A percentile compares a stretch with the other conserved stretches of the same genome.
These are phyloP conservation scores for Pascua sp. DNA, from an alignment of 1,284 basidiomycete genomes.

Conservation along the genomic window DNA sequence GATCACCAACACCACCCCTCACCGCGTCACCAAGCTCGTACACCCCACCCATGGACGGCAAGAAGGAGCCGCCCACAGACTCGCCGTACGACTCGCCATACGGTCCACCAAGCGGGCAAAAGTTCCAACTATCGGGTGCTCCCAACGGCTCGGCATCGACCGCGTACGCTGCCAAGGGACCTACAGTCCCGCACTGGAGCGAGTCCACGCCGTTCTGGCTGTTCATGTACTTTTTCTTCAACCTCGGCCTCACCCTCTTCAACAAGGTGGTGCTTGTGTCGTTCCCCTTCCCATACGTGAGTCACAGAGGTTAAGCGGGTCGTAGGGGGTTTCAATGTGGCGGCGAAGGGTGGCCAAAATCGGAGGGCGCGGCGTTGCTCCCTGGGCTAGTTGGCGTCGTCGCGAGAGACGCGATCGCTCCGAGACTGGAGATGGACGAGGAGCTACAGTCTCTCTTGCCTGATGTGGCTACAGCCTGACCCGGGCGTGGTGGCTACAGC, in stretches of 20 bases:
- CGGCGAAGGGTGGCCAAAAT: too few relatives aligned
- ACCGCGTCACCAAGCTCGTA: neutral
- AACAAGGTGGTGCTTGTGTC: slow-evolving; percentile 84
- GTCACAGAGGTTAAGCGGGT: slow-evolving; percentile 13
- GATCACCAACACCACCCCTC: neutral
- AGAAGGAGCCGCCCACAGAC: slow-evolving; percentile 7
- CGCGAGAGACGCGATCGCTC: too few relatives aligned
- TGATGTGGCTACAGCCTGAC: too few relatives aligned
- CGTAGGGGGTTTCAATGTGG: neutral
- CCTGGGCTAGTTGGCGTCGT: too few relatives aligned
- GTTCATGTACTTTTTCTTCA: slow-evolving; percentile 77
- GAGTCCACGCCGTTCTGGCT: slow-evolving; percentile 60
- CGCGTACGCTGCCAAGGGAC: neutral
- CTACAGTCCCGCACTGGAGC: neutral
- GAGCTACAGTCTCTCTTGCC: too few relatives aligned
- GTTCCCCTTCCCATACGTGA: slow-evolving; percentile 83
- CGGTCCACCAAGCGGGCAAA: neutral
- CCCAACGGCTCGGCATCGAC: neutral
- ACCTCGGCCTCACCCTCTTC: slow-evolving; percentile 82
- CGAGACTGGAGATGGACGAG: too few relatives aligned
- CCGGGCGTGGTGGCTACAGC: too few relatives aligned
- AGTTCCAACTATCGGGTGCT: neutral
- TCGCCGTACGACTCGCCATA: slow-evolving; percentile 4
- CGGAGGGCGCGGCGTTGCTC: neutral
- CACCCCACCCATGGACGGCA: neutral